Percentiles rank a stretch among this genome's conserved stretches.
Evolutionary conservation across 2,329 filamentous ascomycete genomes (phyloP).

Genomic region (Xylaria polymorpha): DNA sequence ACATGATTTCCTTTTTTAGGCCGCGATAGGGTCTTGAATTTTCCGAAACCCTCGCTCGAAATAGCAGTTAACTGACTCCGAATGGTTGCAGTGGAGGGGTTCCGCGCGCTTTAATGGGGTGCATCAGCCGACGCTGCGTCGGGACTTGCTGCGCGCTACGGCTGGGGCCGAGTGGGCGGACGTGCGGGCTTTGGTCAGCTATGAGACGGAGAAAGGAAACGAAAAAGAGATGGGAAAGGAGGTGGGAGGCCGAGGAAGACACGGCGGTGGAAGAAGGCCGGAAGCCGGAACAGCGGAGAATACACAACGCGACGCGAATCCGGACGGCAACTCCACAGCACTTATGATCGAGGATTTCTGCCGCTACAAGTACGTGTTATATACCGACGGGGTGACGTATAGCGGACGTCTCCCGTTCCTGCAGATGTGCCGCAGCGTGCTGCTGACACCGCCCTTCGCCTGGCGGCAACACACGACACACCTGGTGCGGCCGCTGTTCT

Average conservation of each 20-base stretch:
- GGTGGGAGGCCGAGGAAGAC: neutral
- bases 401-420: slow-evolving; percentile 28
- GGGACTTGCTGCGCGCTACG: slow-evolving; percentile 15
- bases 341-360: slow-evolving; percentile 33
- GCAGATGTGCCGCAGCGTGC: slow-evolving; percentile 30
- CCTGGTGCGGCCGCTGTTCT: slow-evolving; percentile 23
- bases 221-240: neutral
- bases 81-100: slow-evolving; percentile 16
- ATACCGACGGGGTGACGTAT: slow-evolving; percentile 31
- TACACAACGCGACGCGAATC: neutral
- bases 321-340: neutral
- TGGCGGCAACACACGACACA: slow-evolving; percentile 34
- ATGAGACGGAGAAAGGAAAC: neutral
- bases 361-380: slow-evolving; percentile 31
- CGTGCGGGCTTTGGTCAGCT: slow-evolving; percentile 25
- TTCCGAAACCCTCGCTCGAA: too few relatives aligned
- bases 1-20: too few relatives aligned
- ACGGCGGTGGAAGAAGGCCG: neutral
- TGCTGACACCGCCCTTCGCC: slow-evolving; percentile 20
- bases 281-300: too few relatives aligned
- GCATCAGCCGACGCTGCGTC: slow-evolving; percentile 22
- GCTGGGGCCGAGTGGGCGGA: slow-evolving; percentile 24
- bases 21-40: too few relatives aligned
- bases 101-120: slow-evolving; percentile 23
- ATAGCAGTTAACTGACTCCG: too few relatives aligned